These are phyloP conservation scores for Auxenochlorella protothecoides DNA, from an alignment of 139 green algal genomes.

Conservation along the genomic window DNA sequence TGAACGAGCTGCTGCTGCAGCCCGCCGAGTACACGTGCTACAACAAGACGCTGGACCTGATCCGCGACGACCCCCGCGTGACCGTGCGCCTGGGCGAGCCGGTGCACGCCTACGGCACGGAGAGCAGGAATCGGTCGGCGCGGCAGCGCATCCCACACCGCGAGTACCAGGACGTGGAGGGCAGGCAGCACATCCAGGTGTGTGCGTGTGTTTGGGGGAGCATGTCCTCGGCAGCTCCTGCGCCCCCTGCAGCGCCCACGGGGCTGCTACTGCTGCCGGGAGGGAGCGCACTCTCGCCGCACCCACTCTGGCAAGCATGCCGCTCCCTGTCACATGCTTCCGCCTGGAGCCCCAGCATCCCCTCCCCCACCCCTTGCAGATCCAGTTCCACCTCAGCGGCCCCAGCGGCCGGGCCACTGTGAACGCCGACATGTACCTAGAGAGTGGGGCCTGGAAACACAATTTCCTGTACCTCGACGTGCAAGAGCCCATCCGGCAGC, in stretches of 20 bases:
- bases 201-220: not conserved
- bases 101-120: slow-evolving; percentile 61
- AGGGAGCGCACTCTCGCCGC: too few relatives aligned
- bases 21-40: slow-evolving; percentile 83
- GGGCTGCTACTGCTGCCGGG: too few relatives aligned
- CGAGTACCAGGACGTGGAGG: slow-evolving; percentile 71
- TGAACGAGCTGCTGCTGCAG: slow-evolving; percentile 63
- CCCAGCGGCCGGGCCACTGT: slow-evolving; percentile 56
- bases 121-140: slow-evolving; percentile 66
- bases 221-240: too few relatives aligned
- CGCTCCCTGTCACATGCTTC: too few relatives aligned
- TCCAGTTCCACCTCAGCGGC: slow-evolving; percentile 73
- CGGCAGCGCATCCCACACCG: slow-evolving; percentile 83
- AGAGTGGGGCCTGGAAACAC: slow-evolving; percentile 59
- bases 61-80: slow-evolving; percentile 77
- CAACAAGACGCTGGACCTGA: slow-evolving; percentile 66
- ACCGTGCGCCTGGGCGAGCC: slow-evolving; percentile 48
- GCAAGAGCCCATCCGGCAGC: slow-evolving; percentile 30
- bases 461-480: slow-evolving; percentile 72
- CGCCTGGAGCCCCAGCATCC: too few relatives aligned
- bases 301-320: too few relatives aligned
- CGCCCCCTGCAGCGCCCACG: too few relatives aligned
- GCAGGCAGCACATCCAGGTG: slow-evolving; percentile 77
- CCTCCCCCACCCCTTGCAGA: slow-evolving; percentile 21
- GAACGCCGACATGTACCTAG: slow-evolving; percentile 70